Percentiles rank a stretch among this genome's conserved stretches.
These are phyloP conservation scores for Phymatotrichopsis omnivora DNA, from an alignment of 2,329 filamentous ascomycete genomes.

Conservation along the genomic window DNA sequence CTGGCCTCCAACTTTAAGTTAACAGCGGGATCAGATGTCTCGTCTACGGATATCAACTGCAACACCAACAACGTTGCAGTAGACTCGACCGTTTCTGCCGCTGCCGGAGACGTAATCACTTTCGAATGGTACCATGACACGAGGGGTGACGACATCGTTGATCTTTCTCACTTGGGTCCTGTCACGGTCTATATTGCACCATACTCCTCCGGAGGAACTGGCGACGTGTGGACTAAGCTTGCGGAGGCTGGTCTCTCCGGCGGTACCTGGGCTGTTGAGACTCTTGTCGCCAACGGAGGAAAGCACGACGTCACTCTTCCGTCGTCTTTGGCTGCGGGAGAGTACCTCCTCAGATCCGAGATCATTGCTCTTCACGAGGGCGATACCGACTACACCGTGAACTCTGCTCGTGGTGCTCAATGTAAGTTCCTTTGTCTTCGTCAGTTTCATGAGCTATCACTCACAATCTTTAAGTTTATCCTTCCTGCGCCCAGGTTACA, in stretches of 20 bases:
- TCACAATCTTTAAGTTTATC: no score
- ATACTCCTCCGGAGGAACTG: conserved; percentile 38
- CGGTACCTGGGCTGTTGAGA: conserved; percentile 37
- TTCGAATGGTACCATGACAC: conserved; percentile 45
- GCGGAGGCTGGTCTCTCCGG: conserved; percentile 36
- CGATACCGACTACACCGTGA: conserved; percentile 28
- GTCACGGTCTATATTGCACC: conserved; percentile 46
- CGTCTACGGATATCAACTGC: conserved; percentile 36
- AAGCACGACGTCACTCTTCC: conserved; percentile 37
- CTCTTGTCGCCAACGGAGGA: conserved; percentile 37
- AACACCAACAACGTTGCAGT: conserved; percentile 38
- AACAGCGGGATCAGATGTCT: conserved; percentile 23
- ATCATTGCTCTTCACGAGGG: conserved; percentile 40
- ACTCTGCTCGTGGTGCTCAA: conserved; percentile 35
- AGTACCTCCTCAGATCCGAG: conserved; percentile 39
- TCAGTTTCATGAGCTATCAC: no score
- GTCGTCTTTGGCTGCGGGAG: conserved; percentile 35
- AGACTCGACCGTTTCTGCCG: conserved; percentile 36
- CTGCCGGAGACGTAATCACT: conserved; percentile 40
- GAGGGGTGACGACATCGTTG: conserved; percentile 44
- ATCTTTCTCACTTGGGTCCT: conserved; percentile 43
- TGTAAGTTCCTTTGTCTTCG: no score
- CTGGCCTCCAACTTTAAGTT: background rate
- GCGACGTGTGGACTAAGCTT: conserved; percentile 45
- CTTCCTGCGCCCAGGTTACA: conserved; percentile 39